A percentile compares a stretch with the other conserved stretches of the same genome.
These are phyloP conservation scores for Psidium guajava DNA, from an alignment of 345 rosid genomes.

Conservation along the genomic window DNA sequence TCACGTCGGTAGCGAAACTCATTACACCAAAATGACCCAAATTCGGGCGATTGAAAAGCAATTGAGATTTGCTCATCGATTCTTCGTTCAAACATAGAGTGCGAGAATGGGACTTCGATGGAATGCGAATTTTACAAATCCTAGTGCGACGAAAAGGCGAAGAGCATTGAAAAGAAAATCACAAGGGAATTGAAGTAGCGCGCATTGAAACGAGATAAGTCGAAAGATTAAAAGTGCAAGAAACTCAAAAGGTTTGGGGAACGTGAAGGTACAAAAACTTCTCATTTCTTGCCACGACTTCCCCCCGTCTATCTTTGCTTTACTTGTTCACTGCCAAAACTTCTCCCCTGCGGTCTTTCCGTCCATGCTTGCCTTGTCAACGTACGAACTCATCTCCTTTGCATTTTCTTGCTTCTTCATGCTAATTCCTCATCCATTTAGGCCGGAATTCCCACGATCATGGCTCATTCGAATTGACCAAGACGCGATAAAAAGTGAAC, in stretches of 20 bases:
- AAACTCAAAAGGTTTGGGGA: neutral
- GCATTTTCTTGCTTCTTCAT: neutral
- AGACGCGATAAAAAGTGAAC: neutral
- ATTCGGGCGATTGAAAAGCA: too few species aligned
- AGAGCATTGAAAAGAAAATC: too few species aligned
- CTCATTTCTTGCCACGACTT: neutral
- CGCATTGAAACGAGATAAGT: neutral
- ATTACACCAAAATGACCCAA: too few species aligned
- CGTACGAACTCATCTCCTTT: neutral
- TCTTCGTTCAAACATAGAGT: too few species aligned
- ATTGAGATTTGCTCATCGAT: too few species aligned
- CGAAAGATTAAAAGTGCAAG: neutral
- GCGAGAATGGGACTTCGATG: too few species aligned
- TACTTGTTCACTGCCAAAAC: neutral
- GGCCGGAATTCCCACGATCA: neutral
- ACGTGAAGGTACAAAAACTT: neutral
- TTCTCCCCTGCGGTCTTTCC: neutral
- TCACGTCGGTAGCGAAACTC: too few species aligned
- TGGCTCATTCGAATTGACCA: neutral
- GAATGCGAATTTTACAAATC: too few species aligned
- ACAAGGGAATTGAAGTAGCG: too few species aligned
- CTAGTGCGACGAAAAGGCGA: too few species aligned
- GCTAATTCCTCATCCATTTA: neutral
- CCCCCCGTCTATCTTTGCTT: neutral
- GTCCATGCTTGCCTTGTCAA: neutral